Evolutionary conservation across 495 filamentous ascomycete species (phyloP).

Genomic region (Trichocladium uniseriatum): DNA sequence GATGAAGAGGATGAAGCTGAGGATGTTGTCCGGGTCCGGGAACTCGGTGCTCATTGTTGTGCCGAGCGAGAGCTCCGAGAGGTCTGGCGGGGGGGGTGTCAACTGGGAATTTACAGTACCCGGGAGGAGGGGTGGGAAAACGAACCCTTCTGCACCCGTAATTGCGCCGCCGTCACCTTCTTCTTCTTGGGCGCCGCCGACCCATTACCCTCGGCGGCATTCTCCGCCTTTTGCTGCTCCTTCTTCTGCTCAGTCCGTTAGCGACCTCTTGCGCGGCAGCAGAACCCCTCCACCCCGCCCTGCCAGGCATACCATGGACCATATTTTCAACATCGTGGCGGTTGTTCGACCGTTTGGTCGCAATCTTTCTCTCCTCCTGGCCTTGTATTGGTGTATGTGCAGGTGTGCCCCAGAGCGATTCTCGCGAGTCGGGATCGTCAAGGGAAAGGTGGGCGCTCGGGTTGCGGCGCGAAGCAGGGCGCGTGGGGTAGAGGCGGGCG

Average conservation of each 20-base stretch:
- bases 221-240: constrained; percentile 88
- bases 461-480: not conserved
- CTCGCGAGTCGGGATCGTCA: not conserved
- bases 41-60: constrained; percentile 89
- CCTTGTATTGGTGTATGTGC: not conserved
- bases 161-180: constrained; percentile 92
- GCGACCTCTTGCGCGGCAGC: not conserved
- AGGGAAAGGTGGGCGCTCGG: not conserved
- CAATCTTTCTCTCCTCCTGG: not conserved
- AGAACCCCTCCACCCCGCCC: not conserved
- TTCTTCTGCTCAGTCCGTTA: constrained; percentile 55
- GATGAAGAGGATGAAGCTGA: constrained; percentile 90
- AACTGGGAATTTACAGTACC: too few species aligned
- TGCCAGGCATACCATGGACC: constrained; percentile 75
- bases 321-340: constrained; percentile 93
- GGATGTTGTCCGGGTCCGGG: constrained; percentile 89
- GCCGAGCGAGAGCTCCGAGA: constrained; percentile 83
- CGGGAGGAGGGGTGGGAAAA: not conserved
- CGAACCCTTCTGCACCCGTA: constrained; percentile 91
- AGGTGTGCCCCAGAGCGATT: not conserved
- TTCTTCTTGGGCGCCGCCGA: constrained; percentile 70
- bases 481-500: not conserved
- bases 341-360: not conserved
- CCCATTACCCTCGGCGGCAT: constrained; percentile 60
- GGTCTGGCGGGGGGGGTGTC: constrained; percentile 48